Base-by-base conservation (phyloP, 2,329 filamentous ascomycete genomes). In the Epichloe baconii region DNA sequence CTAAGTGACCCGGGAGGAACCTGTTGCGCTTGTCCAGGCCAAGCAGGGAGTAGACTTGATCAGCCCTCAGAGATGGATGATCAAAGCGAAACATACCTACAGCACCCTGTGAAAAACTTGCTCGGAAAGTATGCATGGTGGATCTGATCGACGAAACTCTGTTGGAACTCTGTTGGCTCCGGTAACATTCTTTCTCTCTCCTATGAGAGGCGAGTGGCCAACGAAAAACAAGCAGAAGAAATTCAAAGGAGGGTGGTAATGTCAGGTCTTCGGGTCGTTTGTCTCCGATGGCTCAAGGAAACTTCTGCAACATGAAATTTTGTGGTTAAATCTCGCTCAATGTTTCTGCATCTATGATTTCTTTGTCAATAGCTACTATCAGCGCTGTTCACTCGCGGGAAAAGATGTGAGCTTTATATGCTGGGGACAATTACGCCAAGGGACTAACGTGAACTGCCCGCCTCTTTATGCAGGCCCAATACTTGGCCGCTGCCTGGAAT, bases 51-150 rank as follows among this genome's bases (percentile, higher is more conserved):
- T 10, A 31, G 26, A 31, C 8, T 31, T 8, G 8, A 31, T 10
- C 26, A 10, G 26, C 3, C 8, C 8, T 31, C 26, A 3, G 26
- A 10, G 8, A 31, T 31, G 26, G 8, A 15, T 36, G 23, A 38
- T 14, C 34, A 43, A 19, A 14, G 8, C 6, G 4, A 12, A 26
- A 50, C 43, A 34, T 47, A 51, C 44, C 44, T 47, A 40, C 35
- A 17, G 19, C 38, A 26, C 23, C 43, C 19, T 42, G 35, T 31
- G 43, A 42, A 19, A 37, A 35, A 40, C 36, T 47, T 17, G 44
- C 49, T 42, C 44, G 44, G 26, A 51, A 51, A 44, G 44, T 47
- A 47, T 47, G 43, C 49, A 51, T 46, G 19, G 26, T 51, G 21
- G 7, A 36, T 19, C 21, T 17, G 36, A 31, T 38, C 15, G 5